Evolutionary conservation across 1,139 yeast genomes (phyloP), one percentile per base, ranked within the genome.

Genomic region (Candida tetrigidarum): DNA sequence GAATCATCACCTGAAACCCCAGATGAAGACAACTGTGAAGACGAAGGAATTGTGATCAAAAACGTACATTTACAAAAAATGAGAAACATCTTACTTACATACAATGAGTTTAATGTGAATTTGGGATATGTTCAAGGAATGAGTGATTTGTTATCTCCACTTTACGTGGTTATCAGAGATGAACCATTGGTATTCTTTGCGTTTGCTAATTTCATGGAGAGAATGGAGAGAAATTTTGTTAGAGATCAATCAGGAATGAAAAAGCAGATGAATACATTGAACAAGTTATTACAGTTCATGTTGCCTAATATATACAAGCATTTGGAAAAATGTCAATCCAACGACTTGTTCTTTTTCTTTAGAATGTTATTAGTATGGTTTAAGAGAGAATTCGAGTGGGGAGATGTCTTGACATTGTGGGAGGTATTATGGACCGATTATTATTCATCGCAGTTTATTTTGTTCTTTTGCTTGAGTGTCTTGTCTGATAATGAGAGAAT

Each of bases 71-170:
- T 93, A 49, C 77, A 80, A 51, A 78, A 71, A 43, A 70, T 93
- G 70, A 80, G 91, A 56, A 92, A 88, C 55, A 86, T 95, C 51
- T 73, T 93, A 36, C 75, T 90, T 46, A 89, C 97, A 1, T 93
- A 86, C 59, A 92, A 93, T 62, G 92, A 88, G 63, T 80, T 83
- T 63, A 93, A 93, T 63, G 74, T 71, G 40, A 86, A 90, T 53
- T 68, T 95, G 55, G 99, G 99, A 0, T 93, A 93, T 59, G 97
- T 93, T 18, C 99, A 93, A 67, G 99, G 99, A 2, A 93, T 93
- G 99, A 84, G 96, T 7, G 99, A 93, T 63, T 70, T 93, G 44
- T 71, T 95, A 33, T 86, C 97, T 0, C 98, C 98, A 1, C 66
- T 93, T 5, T 95, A 91, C 60, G 87, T 83, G 36, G 78, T 83